Evolutionary conservation across 2,329 filamentous ascomycete genomes (phyloP), one percentile per base, ranked within the genome.

Genomic region (Nothomitra cinnamomea): DNA sequence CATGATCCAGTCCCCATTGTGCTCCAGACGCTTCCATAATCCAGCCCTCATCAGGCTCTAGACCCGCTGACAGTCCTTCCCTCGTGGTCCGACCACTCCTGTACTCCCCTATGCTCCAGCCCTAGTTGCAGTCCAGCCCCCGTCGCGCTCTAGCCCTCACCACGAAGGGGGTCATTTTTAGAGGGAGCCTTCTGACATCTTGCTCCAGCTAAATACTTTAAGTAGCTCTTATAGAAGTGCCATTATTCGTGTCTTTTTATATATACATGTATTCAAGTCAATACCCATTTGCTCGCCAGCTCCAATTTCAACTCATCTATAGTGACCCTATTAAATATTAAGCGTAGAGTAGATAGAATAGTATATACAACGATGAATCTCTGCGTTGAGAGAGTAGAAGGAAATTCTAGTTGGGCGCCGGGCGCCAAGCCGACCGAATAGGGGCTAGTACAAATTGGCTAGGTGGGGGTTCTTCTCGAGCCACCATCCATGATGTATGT

Each of bases 251-350:
- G n/a, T 45, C 41, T 45, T 21, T 45, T 45, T n/a, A n/a, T 45
- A 45, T 45, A 45, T 45, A 45, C 17, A 45, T 45, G 41, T 45
- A 45, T 45, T 45, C n/a, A 45, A 45, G 41, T 45, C 17, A 45
- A 45, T 45, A 45, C n/a, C 41, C 24, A 45, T 45, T 45, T 45
- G 17, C 41, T 45, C 13, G 41, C 24, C 7, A 45, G 41, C 41
- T 45, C 13, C 24, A 45, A 45, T 45, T 45, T 45, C 24, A 45
- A 45, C 41, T 45, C n/a, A 45, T 45, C 41, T 13, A 45, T 45
- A 45, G 41, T 45, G 41, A 45, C 41, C 41, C 24, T 13, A 19
- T 38, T n/a, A n/a, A n/a, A n/a, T n/a, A n/a, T n/a, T n/a, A n/a
- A n/a, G n/a, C n/a, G n/a, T n/a, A n/a, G n/a, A n/a, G n/a, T n/a